Conservation (phyloP, 176 grass and related monocot species). For the Rhipidocladum racemiflorum region DNA sequence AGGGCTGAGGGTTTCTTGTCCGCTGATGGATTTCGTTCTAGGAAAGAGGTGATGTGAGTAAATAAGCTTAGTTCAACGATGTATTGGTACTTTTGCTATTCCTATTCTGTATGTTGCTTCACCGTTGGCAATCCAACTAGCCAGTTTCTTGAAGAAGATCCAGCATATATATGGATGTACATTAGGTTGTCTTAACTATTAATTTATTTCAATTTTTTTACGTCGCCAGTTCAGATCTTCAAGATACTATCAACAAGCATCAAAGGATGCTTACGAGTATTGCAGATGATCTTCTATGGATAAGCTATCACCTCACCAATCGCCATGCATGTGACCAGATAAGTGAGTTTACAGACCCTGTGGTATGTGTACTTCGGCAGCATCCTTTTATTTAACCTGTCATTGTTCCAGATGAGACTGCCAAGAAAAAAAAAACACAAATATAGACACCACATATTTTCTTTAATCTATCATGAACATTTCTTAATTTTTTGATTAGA, state of each 20-base stretch:
- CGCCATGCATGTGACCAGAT: background rate
- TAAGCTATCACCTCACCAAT: background rate
- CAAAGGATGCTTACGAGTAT: background rate
- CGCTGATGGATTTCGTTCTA: background rate
- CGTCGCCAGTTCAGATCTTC: background rate
- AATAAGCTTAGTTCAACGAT: background rate
- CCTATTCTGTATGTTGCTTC: background rate
- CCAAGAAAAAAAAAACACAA: background rate
- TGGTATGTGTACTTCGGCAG: background rate
- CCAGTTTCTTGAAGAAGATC: background rate
- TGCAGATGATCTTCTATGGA: background rate
- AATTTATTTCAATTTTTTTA: background rate
- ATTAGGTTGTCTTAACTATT: background rate
- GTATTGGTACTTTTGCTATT: background rate
- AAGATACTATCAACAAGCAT: background rate
- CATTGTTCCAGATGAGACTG: background rate
- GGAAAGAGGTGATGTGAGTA: background rate
- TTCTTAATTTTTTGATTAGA: background rate
- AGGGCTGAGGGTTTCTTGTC: background rate
- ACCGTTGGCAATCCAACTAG: background rate
- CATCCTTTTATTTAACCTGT: background rate
- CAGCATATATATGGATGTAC: background rate
- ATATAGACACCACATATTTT: background rate
- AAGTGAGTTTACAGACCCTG: background rate
- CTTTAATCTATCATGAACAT: background rate